These are phyloP conservation scores for Talaromyces sp. DNA, from an alignment of 2,329 filamentous ascomycete genomes.

Conservation along the genomic window DNA sequence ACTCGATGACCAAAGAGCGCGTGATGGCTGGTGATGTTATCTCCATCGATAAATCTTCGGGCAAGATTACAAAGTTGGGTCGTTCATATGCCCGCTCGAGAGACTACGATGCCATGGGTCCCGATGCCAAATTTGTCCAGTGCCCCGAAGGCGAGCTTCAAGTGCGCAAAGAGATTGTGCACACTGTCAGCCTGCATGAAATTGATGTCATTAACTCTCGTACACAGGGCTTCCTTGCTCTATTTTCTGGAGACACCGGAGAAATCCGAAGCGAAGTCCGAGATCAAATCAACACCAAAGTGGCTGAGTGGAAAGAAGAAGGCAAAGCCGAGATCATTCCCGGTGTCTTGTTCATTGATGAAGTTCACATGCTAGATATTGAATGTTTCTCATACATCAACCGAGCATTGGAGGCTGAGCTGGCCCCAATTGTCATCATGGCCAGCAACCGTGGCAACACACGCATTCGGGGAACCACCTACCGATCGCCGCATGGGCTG, in stretches of 20 bases:
- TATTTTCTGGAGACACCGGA: slow-evolving; percentile 96
- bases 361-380: slow-evolving; percentile 99
- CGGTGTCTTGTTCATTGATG: slow-evolving; percentile 95
- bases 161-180: slow-evolving; percentile 92
- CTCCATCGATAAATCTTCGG: slow-evolving; percentile 96
- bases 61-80: slow-evolving; percentile 95
- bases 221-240: slow-evolving; percentile 94
- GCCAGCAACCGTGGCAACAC: slow-evolving; percentile 92
- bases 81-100: slow-evolving; percentile 89
- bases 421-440: slow-evolving; percentile 98
- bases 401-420: slow-evolving; percentile 86
- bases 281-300: slow-evolving; percentile 98
- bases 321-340: slow-evolving; percentile 98
- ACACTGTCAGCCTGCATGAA: slow-evolving; percentile 94
- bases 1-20: slow-evolving; percentile 98
- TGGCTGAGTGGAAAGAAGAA: slow-evolving; percentile 98
- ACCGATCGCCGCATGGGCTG: slow-evolving; percentile 86
- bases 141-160: slow-evolving; percentile 97
- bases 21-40: slow-evolving; percentile 98
- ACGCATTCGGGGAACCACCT: slow-evolving; percentile 86
- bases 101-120: slow-evolving; percentile 98
- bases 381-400: slow-evolving; percentile 99
- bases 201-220: slow-evolving; percentile 99
- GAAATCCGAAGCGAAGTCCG: slow-evolving; percentile 96
- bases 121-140: slow-evolving; percentile 95